These are phyloP conservation scores for Amanita subjunquillea DNA, from an alignment of 768 basidiomycete species.

Conservation along the genomic window DNA sequence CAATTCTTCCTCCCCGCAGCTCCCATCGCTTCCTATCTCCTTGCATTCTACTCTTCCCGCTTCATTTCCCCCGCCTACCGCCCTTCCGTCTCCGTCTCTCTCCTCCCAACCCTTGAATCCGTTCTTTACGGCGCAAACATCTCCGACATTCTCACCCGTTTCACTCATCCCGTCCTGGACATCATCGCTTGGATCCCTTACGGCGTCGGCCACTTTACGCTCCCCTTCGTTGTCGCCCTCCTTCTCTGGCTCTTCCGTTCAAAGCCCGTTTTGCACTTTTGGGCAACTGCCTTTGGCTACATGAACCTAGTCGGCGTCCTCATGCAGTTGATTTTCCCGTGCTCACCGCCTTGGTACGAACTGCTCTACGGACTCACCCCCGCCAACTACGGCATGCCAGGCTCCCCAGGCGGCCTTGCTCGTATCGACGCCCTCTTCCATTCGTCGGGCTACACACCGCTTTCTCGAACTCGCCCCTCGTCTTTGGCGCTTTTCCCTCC, in stretches of 20 bases:
- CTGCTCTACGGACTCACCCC: constrained; percentile 94
- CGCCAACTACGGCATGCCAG: constrained; percentile 84
- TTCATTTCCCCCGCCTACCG: constrained; percentile 74
- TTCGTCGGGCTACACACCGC: constrained; percentile 62
- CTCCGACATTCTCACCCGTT: constrained; percentile 91
- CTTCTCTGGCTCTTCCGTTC: constrained; percentile 87
- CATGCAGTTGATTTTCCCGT: constrained; percentile 82
- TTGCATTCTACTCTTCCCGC: constrained; percentile 78
- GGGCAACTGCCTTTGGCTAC: constrained; percentile 84
- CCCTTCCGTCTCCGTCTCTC: constrained; percentile 80
- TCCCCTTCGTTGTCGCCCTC: constrained; percentile 81
- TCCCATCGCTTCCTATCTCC: constrained; percentile 78
- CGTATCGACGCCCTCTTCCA: constrained; percentile 89
- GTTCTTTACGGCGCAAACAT: constrained; percentile 97
- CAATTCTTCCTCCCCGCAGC: constrained; percentile 88
- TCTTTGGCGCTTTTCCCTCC: constrained; percentile 95
- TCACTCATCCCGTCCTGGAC: constrained; percentile 87
- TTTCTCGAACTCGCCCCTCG: constrained; percentile 83
- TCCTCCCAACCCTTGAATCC: constrained; percentile 90
- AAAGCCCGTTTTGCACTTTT: constrained; percentile 71
- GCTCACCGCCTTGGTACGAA: constrained; percentile 96
- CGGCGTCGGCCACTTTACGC: constrained; percentile 83
- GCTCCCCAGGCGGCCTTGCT: constrained; percentile 86
- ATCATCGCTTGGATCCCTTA: constrained; percentile 95
- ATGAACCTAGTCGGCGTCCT: constrained; percentile 87